Conservation (phyloP, 2,329 filamentous ascomycete genomes). For the Cadophora sp. region DNA sequence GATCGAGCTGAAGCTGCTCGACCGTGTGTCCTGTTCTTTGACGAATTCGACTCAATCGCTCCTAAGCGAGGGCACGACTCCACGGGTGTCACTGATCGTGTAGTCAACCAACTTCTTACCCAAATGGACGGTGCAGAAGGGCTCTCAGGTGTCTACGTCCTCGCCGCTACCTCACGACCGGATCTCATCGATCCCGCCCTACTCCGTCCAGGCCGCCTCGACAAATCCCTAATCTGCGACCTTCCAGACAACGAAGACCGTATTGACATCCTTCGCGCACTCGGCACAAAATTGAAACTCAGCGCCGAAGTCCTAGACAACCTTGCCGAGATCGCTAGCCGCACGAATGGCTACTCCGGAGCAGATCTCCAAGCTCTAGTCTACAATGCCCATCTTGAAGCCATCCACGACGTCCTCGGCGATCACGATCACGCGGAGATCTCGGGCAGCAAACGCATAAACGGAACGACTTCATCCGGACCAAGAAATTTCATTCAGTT, state of each 20-base stretch:
- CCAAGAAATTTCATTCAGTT: slow-evolving; percentile 78
- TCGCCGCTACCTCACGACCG: slow-evolving; percentile 91
- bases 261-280: slow-evolving; percentile 83
- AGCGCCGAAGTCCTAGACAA: slow-evolving; percentile 63
- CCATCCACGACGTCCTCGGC: slow-evolving; percentile 90
- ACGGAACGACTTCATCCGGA: slow-evolving; percentile 38
- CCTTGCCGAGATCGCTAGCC: slow-evolving; percentile 74
- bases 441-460: slow-evolving; percentile 41
- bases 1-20: slow-evolving; percentile 89
- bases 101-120: slow-evolving; percentile 96
- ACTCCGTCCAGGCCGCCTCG: slow-evolving; percentile 86
- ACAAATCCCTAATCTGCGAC: slow-evolving; percentile 92
- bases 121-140: slow-evolving; percentile 99
- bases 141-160: slow-evolving; percentile 90
- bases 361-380: slow-evolving; percentile 94
- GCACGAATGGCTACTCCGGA: slow-evolving; percentile 90
- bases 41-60: slow-evolving; percentile 97
- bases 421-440: slow-evolving; percentile 56
- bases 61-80: slow-evolving; percentile 97
- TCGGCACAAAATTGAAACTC: slow-evolving; percentile 83
- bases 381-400: slow-evolving; percentile 95
- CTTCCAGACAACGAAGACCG: slow-evolving; percentile 83
- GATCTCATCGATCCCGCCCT: slow-evolving; percentile 96
- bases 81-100: slow-evolving; percentile 97
- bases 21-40: slow-evolving; percentile 96